Evolutionary conservation across 495 filamentous ascomycete species (phyloP).

Genomic region (Echria macrotheca): DNA sequence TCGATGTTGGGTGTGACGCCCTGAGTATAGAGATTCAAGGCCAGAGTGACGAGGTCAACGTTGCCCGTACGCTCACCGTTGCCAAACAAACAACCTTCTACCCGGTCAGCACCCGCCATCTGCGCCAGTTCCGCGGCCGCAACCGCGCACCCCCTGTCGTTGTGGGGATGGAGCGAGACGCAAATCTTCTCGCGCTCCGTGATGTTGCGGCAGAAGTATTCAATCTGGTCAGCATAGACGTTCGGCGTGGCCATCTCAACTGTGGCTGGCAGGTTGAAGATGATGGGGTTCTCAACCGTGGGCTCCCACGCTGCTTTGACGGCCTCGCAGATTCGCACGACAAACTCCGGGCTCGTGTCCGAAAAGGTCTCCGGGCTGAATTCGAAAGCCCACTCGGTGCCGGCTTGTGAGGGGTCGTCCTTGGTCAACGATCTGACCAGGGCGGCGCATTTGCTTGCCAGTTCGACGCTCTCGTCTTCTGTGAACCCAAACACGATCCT

Average conservation of each 20-base stretch:
- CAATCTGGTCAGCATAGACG: conserved; percentile 93
- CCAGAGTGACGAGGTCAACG: conserved; percentile 91
- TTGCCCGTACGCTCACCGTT: conserved; percentile 96
- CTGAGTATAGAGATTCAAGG: conserved; percentile 94
- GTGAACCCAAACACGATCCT: conserved; percentile 83
- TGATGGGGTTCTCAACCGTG: conserved; percentile 73
- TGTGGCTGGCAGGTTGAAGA: conserved; percentile 96
- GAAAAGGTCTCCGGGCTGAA: conserved; percentile 98
- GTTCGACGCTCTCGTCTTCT: conserved; percentile 72
- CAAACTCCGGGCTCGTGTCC: conserved; percentile 80
- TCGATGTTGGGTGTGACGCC: conserved; percentile 84
- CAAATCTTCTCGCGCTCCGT: conserved; percentile 76
- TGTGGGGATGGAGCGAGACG: conserved; percentile 86
- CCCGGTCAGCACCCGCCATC: conserved; percentile 94
- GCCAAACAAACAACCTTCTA: conserved; percentile 92
- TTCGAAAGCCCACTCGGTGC: conserved; percentile 89
- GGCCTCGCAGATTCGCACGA: conserved; percentile 80
- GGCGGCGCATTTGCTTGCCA: conserved; percentile 82
- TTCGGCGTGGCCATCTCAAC: conserved; percentile 97
- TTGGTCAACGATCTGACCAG: conserved; percentile 89
- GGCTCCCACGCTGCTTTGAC: conserved; percentile 96
- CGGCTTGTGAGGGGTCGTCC: conserved; percentile 72
- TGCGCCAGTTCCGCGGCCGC: conserved; percentile 84
- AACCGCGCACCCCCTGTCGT: conserved; percentile 86
- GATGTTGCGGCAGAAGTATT: conserved; percentile 86